Evolutionary conservation across 116 monocot genomes (phyloP), one percentile per base, ranked within the genome.

Genomic region (Posidonia oceanica): DNA sequence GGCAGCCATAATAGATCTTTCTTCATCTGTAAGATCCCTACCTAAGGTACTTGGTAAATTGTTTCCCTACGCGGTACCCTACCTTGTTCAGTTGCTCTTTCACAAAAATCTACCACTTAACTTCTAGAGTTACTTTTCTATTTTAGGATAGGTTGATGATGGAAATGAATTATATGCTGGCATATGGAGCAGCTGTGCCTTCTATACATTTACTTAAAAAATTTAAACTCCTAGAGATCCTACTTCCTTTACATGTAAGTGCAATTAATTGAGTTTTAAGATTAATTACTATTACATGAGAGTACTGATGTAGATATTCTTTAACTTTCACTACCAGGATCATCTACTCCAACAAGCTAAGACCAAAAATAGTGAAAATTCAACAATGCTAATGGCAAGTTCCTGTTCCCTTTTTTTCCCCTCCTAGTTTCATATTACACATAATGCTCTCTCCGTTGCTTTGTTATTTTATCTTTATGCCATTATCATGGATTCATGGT

Each of bases 131-230:
- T 52, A 36, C 14, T 67, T 51, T 60, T 69, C 61, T 69, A 61
- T 61, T 85, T 75, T 82, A 96, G 96, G 52, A 74, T 75, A 88
- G 96, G 66, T 62, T 96, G 78, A 68, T 87, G 81, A 75, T 96
- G 89, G 96, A 96, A 80, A 60, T 96, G 77, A 85, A 96, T 80
- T 91, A 81, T 75, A 85, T 96, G 84, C 68, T 96, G 69, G 82
- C 91, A 40, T 91, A 96, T 89, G 96, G 91, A 68, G 91, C 96
- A 61, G 91, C 96, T 71, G 83, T 22, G n/a, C 72, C 87, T 18
- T 96, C 96, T 68, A 74, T 96, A 61, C 21, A 5, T 62, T 86
- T 96, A 54, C 91, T 96, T 80, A 80, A 83, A 64, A 85, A 80
- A 78, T 96, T 85, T 77, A 81, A 87, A 54, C 61, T 91, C 81